Conservation (phyloP, 192 early-diverging fungal species). For the Lobosporangium transversale region DNA sequence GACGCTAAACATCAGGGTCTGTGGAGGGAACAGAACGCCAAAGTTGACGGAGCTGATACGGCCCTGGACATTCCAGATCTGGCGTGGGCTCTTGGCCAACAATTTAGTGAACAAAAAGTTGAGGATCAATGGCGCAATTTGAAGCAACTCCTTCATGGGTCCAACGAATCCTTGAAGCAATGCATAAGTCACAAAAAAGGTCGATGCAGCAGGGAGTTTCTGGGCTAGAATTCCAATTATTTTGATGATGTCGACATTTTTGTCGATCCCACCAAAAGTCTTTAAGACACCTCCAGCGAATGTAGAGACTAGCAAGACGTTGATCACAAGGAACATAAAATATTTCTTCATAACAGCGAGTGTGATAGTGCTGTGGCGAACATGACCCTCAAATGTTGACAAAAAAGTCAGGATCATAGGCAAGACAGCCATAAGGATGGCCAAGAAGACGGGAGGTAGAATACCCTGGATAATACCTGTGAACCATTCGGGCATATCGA, state of each 20-base stretch:
- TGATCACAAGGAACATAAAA: conserved; percentile 83
- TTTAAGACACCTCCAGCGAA: conserved; percentile 71
- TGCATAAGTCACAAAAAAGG: conserved; percentile 88
- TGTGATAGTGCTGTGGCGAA: conserved; percentile 21
- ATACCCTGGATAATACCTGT: conserved; percentile 72
- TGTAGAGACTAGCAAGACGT: conserved; percentile 83
- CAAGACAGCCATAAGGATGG: conserved; percentile 76
- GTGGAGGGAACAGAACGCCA: conserved; percentile 67
- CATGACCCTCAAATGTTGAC: conserved; percentile 41
- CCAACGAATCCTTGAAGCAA: conserved; percentile 72
- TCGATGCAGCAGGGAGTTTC: conserved; percentile 76
- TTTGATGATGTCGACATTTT: conserved; percentile 7
- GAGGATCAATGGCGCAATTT: conserved; percentile 72
- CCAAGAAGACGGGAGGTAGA: conserved; percentile 76
- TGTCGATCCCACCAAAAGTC: background rate
- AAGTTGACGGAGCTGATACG: conserved; percentile 39
- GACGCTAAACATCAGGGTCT: conserved; percentile 71
- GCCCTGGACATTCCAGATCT: conserved; percentile 60
- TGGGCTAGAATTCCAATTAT: conserved; percentile 63
- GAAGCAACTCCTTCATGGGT: conserved; percentile 73
- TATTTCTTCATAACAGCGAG: conserved; percentile 62
- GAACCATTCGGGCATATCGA: conserved; percentile 37
- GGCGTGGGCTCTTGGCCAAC: conserved; percentile 76
- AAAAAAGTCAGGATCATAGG: conserved; percentile 71
- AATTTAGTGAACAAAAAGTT: conserved; percentile 64